phyloP scores from a whole-genome alignment of 768 basidiomycete genomes.

The Strobilomyces dryophilus region DNA sequence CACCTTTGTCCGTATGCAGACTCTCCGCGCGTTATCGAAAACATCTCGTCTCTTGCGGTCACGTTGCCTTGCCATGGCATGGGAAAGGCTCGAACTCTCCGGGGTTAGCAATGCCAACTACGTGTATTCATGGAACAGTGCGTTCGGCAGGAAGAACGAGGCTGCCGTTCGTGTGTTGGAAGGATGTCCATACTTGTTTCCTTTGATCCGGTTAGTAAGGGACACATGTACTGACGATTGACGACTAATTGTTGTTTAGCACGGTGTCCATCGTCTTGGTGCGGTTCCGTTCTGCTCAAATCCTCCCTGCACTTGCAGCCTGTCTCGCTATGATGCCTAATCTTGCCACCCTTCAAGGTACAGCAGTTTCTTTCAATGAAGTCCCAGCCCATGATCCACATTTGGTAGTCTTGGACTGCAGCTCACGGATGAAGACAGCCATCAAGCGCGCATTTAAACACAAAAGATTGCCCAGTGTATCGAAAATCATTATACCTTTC shows the following conservation, averaged over 20 bases:
- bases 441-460: conserved; percentile 9
- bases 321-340: conserved; percentile 5
- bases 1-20: neutral
- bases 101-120: neutral
- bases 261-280: neutral
- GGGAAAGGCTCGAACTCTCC: conserved; percentile 8
- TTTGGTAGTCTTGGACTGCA: conserved; percentile 3
- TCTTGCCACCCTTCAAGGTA: conserved; percentile 9
- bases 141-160: neutral
- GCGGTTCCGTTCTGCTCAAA: neutral
- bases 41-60: neutral
- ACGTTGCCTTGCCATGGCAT: neutral
- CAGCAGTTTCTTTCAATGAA: neutral
- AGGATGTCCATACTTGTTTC: neutral
- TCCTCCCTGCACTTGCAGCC: neutral
- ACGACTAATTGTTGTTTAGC: neutral
- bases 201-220: conserved; percentile 4
- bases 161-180: neutral
- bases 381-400: neutral
- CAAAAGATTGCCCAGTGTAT: conserved; percentile 4
- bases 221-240: no score
- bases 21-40: neutral
- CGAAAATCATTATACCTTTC: neutral
- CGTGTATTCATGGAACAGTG: neutral
- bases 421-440: neutral